Base-by-base conservation (phyloP, 1,284 basidiomycete species). In the Athelia sp. region DNA sequence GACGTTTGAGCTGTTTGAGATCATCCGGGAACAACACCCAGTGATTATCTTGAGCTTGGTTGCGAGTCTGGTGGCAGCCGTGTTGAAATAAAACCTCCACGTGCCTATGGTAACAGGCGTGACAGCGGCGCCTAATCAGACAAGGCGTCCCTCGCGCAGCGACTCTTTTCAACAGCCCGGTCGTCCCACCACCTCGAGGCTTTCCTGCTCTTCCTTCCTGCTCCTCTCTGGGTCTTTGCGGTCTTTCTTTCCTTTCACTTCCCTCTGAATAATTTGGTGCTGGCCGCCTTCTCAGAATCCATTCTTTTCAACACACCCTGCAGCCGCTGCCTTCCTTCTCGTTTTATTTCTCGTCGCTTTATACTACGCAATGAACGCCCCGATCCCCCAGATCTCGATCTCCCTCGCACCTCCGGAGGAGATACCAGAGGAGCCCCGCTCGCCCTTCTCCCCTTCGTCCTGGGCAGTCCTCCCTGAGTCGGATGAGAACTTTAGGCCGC, bases 361-460 rank as follows among this genome's bases (percentile, higher is more conserved):
- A n/a, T n/a, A 34, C 32, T 34, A 66, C 56, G 60, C 68, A 52
- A 58, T 66, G 56, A 40, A 40, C 15, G 67, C 72, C 49, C 66
- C 74, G 53, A 66, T 87, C 56, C 84, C 85, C 55, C 70, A 75
- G 54, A 88, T 90, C 58, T 75, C 74, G 56, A 80, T 90, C 59
- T 87, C 82, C 23, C 77, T 73, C 40, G 78, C 84, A 50, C 78
- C 82, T 9, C 76, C 76, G 29, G 70, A 78, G 56, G 75, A 76
- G 49, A 64, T 66, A 38, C 46, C 60, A 19, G 58, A 67, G 38
- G 82, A 84, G 62, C 80, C 82, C 8, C 78, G 71, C 62, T 86
- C 84, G 48, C 83, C 84, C 3, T 84, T 84, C 59, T 59, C 66
- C 40, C 61, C 49, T 55, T 57, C 47, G 56, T 58, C 51, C 50